Evolutionary conservation across 192 early-diverging fungal genomes (phyloP).

Genomic region (Chytriomyces sp.): DNA sequence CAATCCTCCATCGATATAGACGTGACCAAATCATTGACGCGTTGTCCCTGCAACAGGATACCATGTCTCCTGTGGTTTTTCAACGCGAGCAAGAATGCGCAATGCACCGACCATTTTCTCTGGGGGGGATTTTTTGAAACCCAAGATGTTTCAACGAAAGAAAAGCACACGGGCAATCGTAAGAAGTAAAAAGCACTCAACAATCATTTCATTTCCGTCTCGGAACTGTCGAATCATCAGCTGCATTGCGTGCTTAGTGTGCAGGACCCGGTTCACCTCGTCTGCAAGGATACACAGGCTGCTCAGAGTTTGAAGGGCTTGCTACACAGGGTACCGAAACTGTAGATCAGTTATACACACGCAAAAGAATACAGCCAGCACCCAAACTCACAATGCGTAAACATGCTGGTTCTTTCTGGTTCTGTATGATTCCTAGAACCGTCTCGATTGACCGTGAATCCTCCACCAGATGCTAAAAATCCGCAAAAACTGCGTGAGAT

Average conservation of each 20-base stretch:
- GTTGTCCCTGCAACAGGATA: background rate
- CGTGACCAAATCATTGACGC: constrained; percentile 2
- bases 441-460: constrained; percentile 13
- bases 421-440: constrained; percentile 1
- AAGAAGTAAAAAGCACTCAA: background rate
- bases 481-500: background rate
- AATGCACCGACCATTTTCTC: constrained; percentile 29
- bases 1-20: constrained; percentile 27
- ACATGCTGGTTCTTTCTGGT: background rate
- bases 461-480: constrained; percentile 6
- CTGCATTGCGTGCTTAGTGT: background rate
- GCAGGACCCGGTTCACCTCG: background rate
- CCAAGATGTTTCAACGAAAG: background rate
- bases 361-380: background rate
- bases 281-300: constrained; percentile 18
- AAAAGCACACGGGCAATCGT: background rate
- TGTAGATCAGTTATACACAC: background rate
- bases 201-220: constrained; percentile 13
- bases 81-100: constrained; percentile 13
- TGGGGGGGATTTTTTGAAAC: background rate
- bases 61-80: constrained; percentile 8
- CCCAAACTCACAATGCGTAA: constrained; percentile 8
- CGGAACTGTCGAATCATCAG: constrained; percentile 18
- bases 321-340: background rate
- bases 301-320: constrained; percentile 25